These are phyloP conservation scores for Yamadazyma taylorii DNA, from an alignment of 1,139 yeast genomes.

Conservation along the genomic window DNA sequence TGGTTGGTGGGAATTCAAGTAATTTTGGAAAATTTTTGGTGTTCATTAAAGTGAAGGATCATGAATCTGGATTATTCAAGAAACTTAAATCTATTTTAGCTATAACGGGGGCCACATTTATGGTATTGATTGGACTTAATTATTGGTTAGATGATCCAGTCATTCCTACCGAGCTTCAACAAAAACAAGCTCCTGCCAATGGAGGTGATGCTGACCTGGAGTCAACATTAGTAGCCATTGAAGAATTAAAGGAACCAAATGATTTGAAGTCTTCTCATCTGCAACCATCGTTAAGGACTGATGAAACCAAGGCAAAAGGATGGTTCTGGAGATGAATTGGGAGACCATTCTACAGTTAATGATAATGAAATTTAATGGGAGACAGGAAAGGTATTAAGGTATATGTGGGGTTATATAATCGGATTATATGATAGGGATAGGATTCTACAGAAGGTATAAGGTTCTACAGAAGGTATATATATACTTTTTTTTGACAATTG, in stretches of 20 bases:
- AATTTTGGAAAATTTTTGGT: conserved; percentile 25
- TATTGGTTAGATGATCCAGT: conserved; percentile 21
- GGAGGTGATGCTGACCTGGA: background rate
- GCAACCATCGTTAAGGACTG: too few species aligned
- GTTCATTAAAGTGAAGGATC: conserved; percentile 23
- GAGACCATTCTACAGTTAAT: too few species aligned
- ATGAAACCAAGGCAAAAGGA: conserved; percentile 4
- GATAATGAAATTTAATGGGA: too few species aligned
- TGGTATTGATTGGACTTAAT: conserved; percentile 30
- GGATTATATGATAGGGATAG: too few species aligned
- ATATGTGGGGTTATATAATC: too few species aligned
- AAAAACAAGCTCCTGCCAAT: background rate
- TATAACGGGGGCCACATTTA: conserved; percentile 33
- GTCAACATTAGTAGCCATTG: background rate
- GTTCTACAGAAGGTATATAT: too few species aligned
- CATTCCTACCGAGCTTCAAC: too few species aligned
- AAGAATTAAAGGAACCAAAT: too few species aligned
- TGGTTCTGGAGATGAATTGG: conserved; percentile 17
- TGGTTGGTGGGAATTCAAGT: conserved; percentile 32
- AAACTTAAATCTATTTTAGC: conserved; percentile 31
- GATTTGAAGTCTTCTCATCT: too few species aligned
- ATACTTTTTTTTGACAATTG: too few species aligned
- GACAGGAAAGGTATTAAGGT: background rate
- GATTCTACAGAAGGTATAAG: too few species aligned
- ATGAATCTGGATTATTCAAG: conserved; percentile 3